These are phyloP conservation scores for Basidiobolus meristosporus DNA, from an alignment of 371 early-diverging fungal genomes.

Conservation along the genomic window DNA sequence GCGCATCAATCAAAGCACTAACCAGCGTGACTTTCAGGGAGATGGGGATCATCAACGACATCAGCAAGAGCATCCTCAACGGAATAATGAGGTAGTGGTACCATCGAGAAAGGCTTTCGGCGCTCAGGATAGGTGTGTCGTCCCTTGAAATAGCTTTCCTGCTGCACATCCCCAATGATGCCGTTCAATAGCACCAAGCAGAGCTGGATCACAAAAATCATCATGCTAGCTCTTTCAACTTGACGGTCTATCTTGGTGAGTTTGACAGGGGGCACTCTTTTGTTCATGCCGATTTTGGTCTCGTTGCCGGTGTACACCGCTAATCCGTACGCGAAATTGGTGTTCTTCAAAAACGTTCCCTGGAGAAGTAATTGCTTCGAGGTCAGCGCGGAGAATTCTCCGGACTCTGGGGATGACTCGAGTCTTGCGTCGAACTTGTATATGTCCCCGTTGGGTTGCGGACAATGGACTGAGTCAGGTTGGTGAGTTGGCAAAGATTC, in stretches of 20 bases:
- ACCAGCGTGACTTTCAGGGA: slow-evolving; percentile 47
- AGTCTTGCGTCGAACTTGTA: slow-evolving; percentile 42
- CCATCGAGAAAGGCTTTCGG: no score
- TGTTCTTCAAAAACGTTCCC: slow-evolving; percentile 64
- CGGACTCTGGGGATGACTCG: slow-evolving; percentile 5
- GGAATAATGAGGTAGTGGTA: slow-evolving; percentile 19
- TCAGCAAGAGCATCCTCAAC: slow-evolving; percentile 50
- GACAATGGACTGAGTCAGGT: background rate
- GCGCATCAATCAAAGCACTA: no score
- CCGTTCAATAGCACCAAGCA: slow-evolving; percentile 20
- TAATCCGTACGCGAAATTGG: slow-evolving; percentile 47
- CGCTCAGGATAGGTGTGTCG: background rate
- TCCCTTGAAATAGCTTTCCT: background rate
- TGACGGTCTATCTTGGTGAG: slow-evolving; percentile 34
- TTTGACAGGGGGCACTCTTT: slow-evolving; percentile 38
- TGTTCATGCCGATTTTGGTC: slow-evolving; percentile 58
- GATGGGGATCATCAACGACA: slow-evolving; percentile 64
- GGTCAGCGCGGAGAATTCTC: slow-evolving; percentile 4
- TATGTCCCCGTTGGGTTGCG: slow-evolving; percentile 30
- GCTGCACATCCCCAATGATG: slow-evolving; percentile 10
- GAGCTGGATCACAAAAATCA: slow-evolving; percentile 34
- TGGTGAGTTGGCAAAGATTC: background rate
- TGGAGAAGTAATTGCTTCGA: slow-evolving; percentile 23
- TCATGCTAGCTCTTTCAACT: slow-evolving; percentile 40
- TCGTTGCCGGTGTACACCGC: slow-evolving; percentile 71